phyloP scores from a whole-genome alignment of 495 filamentous ascomycete genomes.

The Aspergillus asperescens region DNA sequence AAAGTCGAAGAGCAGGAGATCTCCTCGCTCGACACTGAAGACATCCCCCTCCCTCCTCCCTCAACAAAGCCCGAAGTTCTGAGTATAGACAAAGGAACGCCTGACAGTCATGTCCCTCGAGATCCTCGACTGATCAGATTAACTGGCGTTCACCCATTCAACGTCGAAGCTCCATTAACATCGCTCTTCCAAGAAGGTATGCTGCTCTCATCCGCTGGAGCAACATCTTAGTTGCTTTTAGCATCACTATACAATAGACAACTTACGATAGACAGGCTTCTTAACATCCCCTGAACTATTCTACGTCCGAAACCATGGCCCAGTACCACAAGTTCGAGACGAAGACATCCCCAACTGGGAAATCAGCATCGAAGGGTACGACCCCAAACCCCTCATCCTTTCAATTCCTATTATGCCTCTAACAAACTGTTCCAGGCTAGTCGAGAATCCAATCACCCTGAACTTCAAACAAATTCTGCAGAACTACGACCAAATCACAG shows the following conservation, averaged over 20 bases:
- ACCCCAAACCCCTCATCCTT: background rate
- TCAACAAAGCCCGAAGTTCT: slow-evolving; percentile 58
- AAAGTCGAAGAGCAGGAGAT: slow-evolving; percentile 30
- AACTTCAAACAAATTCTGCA: slow-evolving; percentile 67
- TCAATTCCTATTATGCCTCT: background rate
- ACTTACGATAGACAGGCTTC: slow-evolving; percentile 49
- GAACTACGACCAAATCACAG: slow-evolving; percentile 78
- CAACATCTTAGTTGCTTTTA: no score
- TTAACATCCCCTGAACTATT: slow-evolving; percentile 88
- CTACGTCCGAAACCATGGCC: slow-evolving; percentile 93
- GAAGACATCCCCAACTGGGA: slow-evolving; percentile 74
- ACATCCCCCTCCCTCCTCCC: slow-evolving; percentile 68
- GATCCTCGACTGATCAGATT: slow-evolving; percentile 83
- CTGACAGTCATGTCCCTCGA: slow-evolving; percentile 78
- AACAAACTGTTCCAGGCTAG: slow-evolving; percentile 47
- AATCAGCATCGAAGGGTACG: slow-evolving; percentile 75
- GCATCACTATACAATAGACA: background rate
- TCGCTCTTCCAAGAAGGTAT: slow-evolving; percentile 72
- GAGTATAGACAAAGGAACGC: slow-evolving; percentile 72
- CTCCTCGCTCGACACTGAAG: slow-evolving; percentile 27
- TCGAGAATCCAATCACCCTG: slow-evolving; percentile 70
- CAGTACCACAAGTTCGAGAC: slow-evolving; percentile 74
- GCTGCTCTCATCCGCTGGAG: background rate
- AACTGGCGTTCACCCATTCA: slow-evolving; percentile 91
- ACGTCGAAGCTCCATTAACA: slow-evolving; percentile 82